phyloP scores from a whole-genome alignment of 345 rosid genomes.

The Lumnitzera racemosa region DNA sequence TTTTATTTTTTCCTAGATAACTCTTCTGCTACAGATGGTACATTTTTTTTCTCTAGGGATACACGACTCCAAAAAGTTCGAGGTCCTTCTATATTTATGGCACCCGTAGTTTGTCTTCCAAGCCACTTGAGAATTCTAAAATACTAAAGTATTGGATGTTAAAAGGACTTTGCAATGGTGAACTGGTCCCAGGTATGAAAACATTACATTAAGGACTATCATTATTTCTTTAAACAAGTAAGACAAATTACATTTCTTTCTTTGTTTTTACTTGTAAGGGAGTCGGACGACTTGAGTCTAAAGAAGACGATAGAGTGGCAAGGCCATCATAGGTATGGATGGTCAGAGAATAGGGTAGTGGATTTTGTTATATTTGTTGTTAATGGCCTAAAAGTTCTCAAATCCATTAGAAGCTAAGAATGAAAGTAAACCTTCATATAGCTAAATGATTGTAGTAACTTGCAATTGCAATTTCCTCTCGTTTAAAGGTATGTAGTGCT shows the following conservation, averaged over 20 bases:
- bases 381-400: conserved; percentile 45
- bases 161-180: conserved; percentile 52
- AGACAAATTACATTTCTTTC: neutral
- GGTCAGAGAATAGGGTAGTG: conserved; percentile 32
- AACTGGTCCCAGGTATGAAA: conserved; percentile 47
- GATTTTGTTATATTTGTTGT: conserved; percentile 67
- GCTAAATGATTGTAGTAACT: conserved; percentile 23
- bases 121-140: conserved; percentile 27
- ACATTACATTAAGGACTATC: neutral
- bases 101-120: conserved; percentile 45
- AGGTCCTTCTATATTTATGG: conserved; percentile 61
- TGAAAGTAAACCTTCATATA: conserved; percentile 18
- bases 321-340: conserved; percentile 20
- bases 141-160: conserved; percentile 55
- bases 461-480: conserved; percentile 55
- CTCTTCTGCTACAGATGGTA: conserved; percentile 42
- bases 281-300: conserved; percentile 39
- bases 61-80: conserved; percentile 58
- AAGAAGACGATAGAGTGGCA: conserved; percentile 31
- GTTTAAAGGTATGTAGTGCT: conserved; percentile 46
- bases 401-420: conserved; percentile 30
- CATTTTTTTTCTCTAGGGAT: conserved; percentile 57
- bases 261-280: conserved; percentile 30
- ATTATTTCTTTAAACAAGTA: too few relatives aligned
- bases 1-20: conserved; percentile 34